phyloP scores from a whole-genome alignment of 2,329 filamentous ascomycete genomes.

The Fusarium decemcellulare region DNA sequence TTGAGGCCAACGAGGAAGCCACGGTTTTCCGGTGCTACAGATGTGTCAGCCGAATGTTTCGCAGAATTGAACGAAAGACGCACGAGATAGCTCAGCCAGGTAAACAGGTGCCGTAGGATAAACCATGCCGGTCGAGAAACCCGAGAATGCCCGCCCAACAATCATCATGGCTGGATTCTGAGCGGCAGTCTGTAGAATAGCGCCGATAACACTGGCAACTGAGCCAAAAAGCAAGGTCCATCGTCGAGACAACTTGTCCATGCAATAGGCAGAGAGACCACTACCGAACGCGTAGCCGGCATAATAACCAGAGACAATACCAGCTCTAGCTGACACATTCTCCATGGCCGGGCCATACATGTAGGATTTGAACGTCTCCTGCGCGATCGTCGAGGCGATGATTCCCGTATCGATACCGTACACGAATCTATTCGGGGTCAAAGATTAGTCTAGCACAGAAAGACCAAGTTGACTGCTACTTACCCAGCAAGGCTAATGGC shows the following conservation, averaged over 20 bases:
- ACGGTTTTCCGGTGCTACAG: constrained; percentile 55
- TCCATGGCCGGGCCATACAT: constrained; percentile 22
- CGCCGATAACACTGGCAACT: constrained; percentile 51
- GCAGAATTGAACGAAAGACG: no score
- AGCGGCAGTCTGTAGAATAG: constrained; percentile 58
- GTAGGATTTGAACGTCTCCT: constrained; percentile 22
- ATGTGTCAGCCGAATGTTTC: no score
- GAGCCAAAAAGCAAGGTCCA: constrained; percentile 21
- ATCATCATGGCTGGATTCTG: constrained; percentile 57
- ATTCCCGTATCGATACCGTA: constrained; percentile 29
- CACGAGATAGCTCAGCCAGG: constrained; percentile 58
- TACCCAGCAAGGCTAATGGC: constrained; percentile 25
- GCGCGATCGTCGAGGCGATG: constrained; percentile 24
- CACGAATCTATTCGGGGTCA: constrained; percentile 2
- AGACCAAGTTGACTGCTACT: not conserved
- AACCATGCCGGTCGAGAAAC: constrained; percentile 55
- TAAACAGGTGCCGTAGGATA: constrained; percentile 49
- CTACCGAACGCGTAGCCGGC: constrained; percentile 24
- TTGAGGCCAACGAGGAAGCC: constrained; percentile 59
- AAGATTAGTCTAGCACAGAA: not conserved
- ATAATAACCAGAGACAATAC: constrained; percentile 29
- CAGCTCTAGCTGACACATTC: constrained; percentile 6
- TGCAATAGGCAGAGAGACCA: constrained; percentile 17
- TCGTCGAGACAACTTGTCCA: constrained; percentile 27
- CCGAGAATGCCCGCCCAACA: constrained; percentile 57